Percentiles rank a stretch among this genome's conserved stretches.
phyloP scores from a whole-genome alignment of 2,329 filamentous ascomycete species.

The Colletotrichum caudatum region DNA sequence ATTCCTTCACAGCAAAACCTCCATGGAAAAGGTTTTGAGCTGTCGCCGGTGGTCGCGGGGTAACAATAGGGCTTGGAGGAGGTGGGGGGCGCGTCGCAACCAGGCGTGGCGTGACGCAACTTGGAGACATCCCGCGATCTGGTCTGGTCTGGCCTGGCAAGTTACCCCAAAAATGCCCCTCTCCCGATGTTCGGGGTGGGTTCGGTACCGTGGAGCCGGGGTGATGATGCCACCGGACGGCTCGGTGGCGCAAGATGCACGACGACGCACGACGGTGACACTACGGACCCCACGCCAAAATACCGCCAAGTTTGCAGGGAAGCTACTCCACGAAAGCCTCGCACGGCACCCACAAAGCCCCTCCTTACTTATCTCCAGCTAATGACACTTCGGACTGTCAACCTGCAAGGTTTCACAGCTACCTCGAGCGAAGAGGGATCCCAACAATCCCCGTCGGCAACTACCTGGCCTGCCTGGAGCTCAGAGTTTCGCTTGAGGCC shows the following conservation, averaged over 20 bases:
- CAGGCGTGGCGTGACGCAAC: constrained; percentile 11
- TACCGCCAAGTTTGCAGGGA: background rate
- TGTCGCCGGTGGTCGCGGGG: constrained; percentile 1
- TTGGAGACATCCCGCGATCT: constrained; percentile 12
- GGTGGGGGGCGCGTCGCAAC: background rate
- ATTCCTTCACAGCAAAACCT: background rate
- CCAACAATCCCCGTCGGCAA: constrained; percentile 2
- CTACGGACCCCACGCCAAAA: constrained; percentile 5
- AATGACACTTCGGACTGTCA: background rate
- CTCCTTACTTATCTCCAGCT: constrained; percentile 14
- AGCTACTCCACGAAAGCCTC: constrained; percentile 17
- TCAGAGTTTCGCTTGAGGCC: constrained; percentile 21
- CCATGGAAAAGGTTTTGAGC: background rate
- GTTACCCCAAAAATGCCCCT: constrained; percentile 26
- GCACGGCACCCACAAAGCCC: background rate
- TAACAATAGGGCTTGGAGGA: constrained; percentile 11
- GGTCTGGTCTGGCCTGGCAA: background rate
- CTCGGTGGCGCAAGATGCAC: constrained; percentile 39
- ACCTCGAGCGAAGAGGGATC: background rate
- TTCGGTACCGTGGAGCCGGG: constrained; percentile 39
- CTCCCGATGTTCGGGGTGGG: constrained; percentile 41
- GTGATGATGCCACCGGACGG: constrained; percentile 41
- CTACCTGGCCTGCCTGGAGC: constrained; percentile 5
- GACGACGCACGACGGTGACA: constrained; percentile 20
- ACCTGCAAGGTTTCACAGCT: constrained; percentile 5